Conservation (phyloP, 257 asterid genomes). For the Solanum neorickii region DNA sequence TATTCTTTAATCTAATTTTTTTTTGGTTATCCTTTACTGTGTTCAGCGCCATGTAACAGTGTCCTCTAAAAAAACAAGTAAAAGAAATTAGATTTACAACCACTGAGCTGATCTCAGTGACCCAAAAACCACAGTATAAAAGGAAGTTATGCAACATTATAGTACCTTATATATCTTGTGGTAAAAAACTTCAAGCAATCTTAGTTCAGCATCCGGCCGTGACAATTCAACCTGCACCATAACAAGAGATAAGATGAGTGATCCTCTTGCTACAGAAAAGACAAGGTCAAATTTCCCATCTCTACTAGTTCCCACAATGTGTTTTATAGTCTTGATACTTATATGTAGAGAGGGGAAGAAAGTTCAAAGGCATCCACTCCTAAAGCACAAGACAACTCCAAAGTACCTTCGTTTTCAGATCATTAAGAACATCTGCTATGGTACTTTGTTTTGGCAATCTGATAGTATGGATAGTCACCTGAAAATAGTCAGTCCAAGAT, state of each 20-base stretch:
- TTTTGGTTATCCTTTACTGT: background rate
- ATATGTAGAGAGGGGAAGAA: background rate
- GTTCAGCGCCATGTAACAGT: background rate
- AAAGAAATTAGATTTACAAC: background rate
- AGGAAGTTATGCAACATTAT: background rate
- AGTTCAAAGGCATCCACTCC: background rate
- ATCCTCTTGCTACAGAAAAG: background rate
- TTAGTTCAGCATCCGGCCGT: constrained; percentile 62
- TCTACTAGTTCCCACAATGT: background rate
- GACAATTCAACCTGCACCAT: constrained; percentile 67
- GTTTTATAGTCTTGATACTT: background rate
- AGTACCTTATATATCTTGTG: constrained; percentile 74
- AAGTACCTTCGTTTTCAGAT: constrained; percentile 56
- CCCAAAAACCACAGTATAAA: background rate
- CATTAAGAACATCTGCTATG: constrained; percentile 66
- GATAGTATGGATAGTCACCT: constrained; percentile 63
- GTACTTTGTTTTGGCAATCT: constrained; percentile 79
- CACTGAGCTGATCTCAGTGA: background rate
- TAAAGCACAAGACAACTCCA: background rate
- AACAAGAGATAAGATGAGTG: constrained; percentile 1
- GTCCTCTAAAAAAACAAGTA: background rate
- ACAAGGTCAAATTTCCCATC: background rate
- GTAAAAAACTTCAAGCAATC: constrained; percentile 74
- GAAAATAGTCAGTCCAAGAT: constrained; percentile 14
- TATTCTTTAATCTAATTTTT: background rate